Base-by-base conservation (phyloP, 208 protist genomes). In the Leishmania aethiopica region DNA sequence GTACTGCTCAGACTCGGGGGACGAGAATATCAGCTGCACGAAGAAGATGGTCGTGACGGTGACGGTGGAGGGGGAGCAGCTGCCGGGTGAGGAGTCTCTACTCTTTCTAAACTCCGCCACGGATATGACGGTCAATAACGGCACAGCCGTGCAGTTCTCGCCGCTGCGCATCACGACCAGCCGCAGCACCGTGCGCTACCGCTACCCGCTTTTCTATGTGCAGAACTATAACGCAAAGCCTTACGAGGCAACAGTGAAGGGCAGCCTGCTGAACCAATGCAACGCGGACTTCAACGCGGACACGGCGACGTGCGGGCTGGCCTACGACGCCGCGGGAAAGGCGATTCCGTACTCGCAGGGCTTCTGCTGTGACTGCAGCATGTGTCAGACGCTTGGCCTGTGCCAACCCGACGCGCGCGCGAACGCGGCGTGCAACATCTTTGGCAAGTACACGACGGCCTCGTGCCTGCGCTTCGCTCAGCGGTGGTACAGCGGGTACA, bases 191-290 rank as follows among this genome's bases (percentile, higher is more conserved):
- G 93, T 96, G 40, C 85, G 87, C 37, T 95, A 96, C 87, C 88
- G 87, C 77, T 96, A 98, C 82, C 95, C 95, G 8, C 28, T 98
- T 35, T 94, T 90, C 79, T 98, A 97, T 84, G 84, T 87, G 53
- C 88, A 90, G 64, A 91, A 95, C 87, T 98, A 92, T 82, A 98
- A 98, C 80, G 89, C 92, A 3, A 89, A 98, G 80, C 93, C 95
- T 4, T 95, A 92, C 79, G 95, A 98, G 80, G 78, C 89, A 55
- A 83, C 86, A 11, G 88, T 96, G 66, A 75, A 73, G 42, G 89
- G 88, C 35, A 83, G 53, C 49, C 45, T 96, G 59, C 53, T 94
- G 47, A 79, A 84, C 25, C 86, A 89, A 74, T 98, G 95, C 85
- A 90, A 88, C 57, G 95, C 91, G 25, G 84, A 85, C 75, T 88